Conservation (phyloP, 164 flowering plant genomes). For the Aristolochia contorta region DNA sequence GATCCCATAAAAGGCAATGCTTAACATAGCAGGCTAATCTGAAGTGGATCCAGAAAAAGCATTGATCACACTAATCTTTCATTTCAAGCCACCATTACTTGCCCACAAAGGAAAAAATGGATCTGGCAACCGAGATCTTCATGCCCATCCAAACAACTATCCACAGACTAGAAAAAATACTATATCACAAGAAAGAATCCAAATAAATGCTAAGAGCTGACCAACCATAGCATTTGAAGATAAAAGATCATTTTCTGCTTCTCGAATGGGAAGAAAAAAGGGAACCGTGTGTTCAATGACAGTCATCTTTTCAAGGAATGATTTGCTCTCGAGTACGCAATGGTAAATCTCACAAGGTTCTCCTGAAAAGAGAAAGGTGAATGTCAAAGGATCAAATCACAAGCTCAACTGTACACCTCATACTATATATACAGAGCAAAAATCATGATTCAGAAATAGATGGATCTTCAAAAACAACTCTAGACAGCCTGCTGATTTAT, state of each 20-base stretch:
- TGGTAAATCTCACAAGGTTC: slow-evolving; percentile 84
- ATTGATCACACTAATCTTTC: too few species aligned
- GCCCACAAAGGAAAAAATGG: too few species aligned
- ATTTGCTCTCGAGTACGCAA: slow-evolving; percentile 92
- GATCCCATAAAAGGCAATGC: too few species aligned
- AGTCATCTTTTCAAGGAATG: slow-evolving; percentile 95
- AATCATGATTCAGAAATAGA: background rate
- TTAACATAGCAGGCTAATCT: too few species aligned
- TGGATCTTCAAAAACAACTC: too few species aligned
- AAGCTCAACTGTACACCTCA: background rate
- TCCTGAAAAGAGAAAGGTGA: slow-evolving; percentile 31
- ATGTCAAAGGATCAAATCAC: background rate
- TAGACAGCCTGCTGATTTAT: too few species aligned
- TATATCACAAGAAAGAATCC: too few species aligned
- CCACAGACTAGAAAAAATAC: too few species aligned
- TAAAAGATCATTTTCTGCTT: slow-evolving; percentile 85
- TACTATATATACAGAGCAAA: background rate
- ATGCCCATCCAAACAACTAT: too few species aligned
- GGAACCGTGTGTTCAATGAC: slow-evolving; percentile 96
- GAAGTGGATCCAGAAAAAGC: too few species aligned
- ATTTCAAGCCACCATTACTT: too few species aligned
- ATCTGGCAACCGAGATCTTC: too few species aligned
- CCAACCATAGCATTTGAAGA: slow-evolving; percentile 87
- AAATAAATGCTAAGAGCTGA: background rate
- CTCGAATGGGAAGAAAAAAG: slow-evolving; percentile 83